Percentiles rank a stretch among this genome's conserved stretches.
phyloP scores from a whole-genome alignment of 129 eudicot species.

The Arctium lappa region DNA sequence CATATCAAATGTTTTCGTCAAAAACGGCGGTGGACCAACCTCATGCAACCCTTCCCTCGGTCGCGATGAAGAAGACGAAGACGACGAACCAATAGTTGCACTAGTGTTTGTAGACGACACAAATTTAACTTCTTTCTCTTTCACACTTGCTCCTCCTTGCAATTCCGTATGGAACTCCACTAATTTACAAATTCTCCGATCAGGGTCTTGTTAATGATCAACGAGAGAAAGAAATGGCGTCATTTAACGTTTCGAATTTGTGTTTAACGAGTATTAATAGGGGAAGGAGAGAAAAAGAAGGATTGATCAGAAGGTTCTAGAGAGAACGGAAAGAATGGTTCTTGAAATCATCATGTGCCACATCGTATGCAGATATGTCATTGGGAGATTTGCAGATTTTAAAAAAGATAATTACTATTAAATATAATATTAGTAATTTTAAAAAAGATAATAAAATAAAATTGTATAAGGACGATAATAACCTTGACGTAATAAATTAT shows the following conservation, averaged over 20 bases:
- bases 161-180: conserved; percentile 11
- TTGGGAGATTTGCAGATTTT: too few relatives aligned
- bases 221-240: neutral
- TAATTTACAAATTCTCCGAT: neutral
- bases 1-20: conserved; percentile 82
- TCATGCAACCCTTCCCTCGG: conserved; percentile 83
- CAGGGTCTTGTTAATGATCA: neutral
- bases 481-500: too few relatives aligned
- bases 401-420: too few relatives aligned
- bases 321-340: neutral
- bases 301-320: conserved; percentile 27
- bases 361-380: neutral
- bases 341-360: conserved; percentile 5
- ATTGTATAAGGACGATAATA: too few relatives aligned
- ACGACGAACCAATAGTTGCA: conserved; percentile 29
- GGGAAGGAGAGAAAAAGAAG: neutral
- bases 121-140: conserved; percentile 42
- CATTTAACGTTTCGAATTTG: neutral
- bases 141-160: conserved; percentile 19
- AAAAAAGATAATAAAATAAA: too few relatives aligned
- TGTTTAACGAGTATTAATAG: neutral
- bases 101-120: conserved; percentile 18
- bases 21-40: conserved; percentile 83
- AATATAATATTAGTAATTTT: too few relatives aligned
- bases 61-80: conserved; percentile 43